phyloP scores from a whole-genome alignment of 169 alveolate species.

The Plasmodium vivax region DNA sequence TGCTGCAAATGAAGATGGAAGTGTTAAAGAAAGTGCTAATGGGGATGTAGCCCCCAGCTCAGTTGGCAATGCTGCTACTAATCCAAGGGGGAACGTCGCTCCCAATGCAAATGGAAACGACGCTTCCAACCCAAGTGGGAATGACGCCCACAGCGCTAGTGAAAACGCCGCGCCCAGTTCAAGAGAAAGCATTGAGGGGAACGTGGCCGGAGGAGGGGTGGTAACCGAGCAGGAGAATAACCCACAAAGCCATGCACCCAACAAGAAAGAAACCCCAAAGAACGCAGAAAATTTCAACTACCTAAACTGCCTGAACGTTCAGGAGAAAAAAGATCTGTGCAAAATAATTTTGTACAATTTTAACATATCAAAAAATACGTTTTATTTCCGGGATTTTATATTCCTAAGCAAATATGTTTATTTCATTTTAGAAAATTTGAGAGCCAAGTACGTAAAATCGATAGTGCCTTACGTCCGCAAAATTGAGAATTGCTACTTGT shows the following conservation, averaged over 20 bases:
- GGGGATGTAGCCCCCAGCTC: background rate
- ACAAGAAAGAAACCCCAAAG: background rate
- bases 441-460: slow-evolving; percentile 32
- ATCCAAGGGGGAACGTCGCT: background rate
- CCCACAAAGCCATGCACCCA: background rate
- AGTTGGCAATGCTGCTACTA: background rate
- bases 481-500: slow-evolving; percentile 40
- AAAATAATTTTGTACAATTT: slow-evolving; percentile 28
- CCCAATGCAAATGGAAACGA: background rate
- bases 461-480: slow-evolving; percentile 18
- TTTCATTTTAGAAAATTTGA: slow-evolving; percentile 55
- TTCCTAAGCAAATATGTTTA: slow-evolving; percentile 43
- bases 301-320: background rate
- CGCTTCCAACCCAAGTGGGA: background rate
- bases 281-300: background rate
- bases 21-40: background rate
- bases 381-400: slow-evolving; percentile 32
- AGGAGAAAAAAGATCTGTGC: slow-evolving; percentile 51
- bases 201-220: background rate
- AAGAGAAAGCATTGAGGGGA: background rate
- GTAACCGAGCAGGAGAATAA: background rate
- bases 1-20: background rate
- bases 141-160: background rate
- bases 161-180: background rate
- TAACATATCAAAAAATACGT: slow-evolving; percentile 15